A percentile compares a stretch with the other conserved stretches of the same genome.
phyloP scores from a whole-genome alignment of 306 rosid genomes.

The Vigna angularis region DNA sequence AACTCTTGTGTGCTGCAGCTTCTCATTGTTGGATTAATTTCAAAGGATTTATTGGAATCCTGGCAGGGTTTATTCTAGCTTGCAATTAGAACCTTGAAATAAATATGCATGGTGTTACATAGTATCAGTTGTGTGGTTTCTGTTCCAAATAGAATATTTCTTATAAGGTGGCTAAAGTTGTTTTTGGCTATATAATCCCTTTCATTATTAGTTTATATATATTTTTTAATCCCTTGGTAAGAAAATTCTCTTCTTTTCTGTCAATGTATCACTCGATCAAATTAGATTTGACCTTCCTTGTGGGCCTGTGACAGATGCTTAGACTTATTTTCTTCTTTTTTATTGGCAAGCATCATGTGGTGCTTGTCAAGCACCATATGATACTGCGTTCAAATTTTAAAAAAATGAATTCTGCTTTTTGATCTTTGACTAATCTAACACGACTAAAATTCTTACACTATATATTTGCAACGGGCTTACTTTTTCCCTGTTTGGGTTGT shows the following conservation, averaged over 20 bases:
- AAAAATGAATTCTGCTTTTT: neutral
- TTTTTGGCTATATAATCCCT: neutral
- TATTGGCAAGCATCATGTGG: slow-evolving; percentile 5
- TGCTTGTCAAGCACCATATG: neutral
- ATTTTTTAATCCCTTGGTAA: slow-evolving; percentile 1
- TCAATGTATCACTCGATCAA: neutral
- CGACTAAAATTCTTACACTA: neutral
- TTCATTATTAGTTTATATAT: neutral
- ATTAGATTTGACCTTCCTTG: neutral
- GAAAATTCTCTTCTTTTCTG: neutral
- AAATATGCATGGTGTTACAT: neutral
- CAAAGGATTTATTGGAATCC: neutral
- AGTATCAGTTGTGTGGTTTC: neutral
- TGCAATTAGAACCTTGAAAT: neutral
- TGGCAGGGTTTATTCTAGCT: neutral
- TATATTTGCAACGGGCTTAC: neutral
- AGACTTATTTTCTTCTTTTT: neutral
- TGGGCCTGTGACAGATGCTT: neutral
- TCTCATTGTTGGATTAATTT: neutral
- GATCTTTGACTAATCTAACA: neutral
- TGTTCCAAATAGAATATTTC: neutral
- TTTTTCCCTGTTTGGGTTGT: neutral
- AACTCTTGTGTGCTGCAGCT: slow-evolving; percentile 5
- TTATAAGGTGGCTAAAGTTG: neutral
- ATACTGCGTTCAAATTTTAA: neutral